Evolutionary conservation across 2,329 filamentous ascomycete genomes (phyloP), one percentile per base, ranked within the genome.

Genomic region (Aspergillus aculeatus): DNA sequence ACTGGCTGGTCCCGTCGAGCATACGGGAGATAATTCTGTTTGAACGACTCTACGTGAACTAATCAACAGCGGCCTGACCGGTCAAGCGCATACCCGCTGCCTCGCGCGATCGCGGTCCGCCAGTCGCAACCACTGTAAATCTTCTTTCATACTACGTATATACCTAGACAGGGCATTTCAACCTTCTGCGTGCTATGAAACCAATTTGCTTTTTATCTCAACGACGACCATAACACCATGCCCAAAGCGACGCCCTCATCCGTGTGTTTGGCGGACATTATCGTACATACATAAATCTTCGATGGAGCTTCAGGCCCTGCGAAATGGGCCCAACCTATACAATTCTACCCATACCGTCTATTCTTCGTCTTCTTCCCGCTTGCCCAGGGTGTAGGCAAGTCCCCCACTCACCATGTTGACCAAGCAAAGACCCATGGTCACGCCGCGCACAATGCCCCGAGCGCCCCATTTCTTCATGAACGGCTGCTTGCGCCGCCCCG

Each of bases 401-500:
- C 80, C 79, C 14, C 80, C 79, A 47, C 76, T 73, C 31, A 81
- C 69, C 66, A 81, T 65, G 61, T 82, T 81, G n/a, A 73, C 72
- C 59, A 80, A 68, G 57, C 77, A 79, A 44, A 81, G 68, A 41
- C 75, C 78, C 75, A 81, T 79, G 4, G 79, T 80, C 32, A 69
- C 69, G 31, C 79, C 78, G 58, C 79, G 74, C 50, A 81, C 72
- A 7, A 80, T 69, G 0, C 80, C 80, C 50, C 79, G 74, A 47
- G 75, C 72, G 53, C 75, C 74, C 66, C 77, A 80, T 67, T 79
- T 81, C 68, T 79, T 77, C 69, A 73, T 76, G 31, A 80, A 71
- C 2, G 68, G 71, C 61, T 79, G 73, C 58, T 81, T 84, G 66
- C 87, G 78, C 62, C 87, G 78, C 58, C 81, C 74, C 3, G 87